Evolutionary conservation across 2,329 filamentous ascomycete genomes (phyloP).

Genomic region (Trichoderma semiorbis): DNA sequence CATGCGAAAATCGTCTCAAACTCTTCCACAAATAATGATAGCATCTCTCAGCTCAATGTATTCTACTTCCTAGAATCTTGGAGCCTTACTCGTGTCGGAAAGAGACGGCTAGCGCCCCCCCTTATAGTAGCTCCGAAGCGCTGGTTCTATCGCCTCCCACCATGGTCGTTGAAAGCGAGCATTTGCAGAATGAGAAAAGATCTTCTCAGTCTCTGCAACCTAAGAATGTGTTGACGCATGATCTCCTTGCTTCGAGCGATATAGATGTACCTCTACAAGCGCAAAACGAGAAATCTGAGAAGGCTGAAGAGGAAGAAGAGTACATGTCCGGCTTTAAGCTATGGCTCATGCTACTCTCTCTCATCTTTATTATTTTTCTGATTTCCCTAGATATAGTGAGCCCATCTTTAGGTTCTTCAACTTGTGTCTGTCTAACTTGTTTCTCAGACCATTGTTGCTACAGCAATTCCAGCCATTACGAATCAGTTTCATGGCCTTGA

Average conservation of each 20-base stretch:
- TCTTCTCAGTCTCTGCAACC: not conserved
- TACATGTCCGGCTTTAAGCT: not conserved
- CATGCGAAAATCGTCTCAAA: not conserved
- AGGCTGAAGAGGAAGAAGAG: not conserved
- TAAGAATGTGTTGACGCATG: not conserved
- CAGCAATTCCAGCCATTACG: constrained; percentile 50
- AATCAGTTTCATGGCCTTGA: constrained; percentile 42
- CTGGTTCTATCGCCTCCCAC: not conserved
- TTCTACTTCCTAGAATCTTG: not conserved
- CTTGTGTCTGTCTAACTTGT: not conserved
- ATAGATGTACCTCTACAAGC: not conserved
- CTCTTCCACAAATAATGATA: accelerated
- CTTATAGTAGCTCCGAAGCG: not conserved
- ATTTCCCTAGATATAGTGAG: constrained; percentile 39
- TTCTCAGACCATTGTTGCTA: constrained; percentile 46
- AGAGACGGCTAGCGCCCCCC: not conserved
- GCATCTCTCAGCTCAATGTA: not conserved
- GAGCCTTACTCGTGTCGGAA: not conserved
- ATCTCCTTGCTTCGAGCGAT: not conserved
- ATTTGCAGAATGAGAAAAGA: not conserved
- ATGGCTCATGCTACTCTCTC: constrained; percentile 36
- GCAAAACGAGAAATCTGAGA: not conserved
- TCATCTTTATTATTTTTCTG: constrained; percentile 41
- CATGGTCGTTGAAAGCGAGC: not conserved
- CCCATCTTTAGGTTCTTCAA: accelerated